Evolutionary conservation across 805 yeast genomes (phyloP), one percentile per base, ranked within the genome.

Genomic region (Debaryomyces prosopidis): DNA sequence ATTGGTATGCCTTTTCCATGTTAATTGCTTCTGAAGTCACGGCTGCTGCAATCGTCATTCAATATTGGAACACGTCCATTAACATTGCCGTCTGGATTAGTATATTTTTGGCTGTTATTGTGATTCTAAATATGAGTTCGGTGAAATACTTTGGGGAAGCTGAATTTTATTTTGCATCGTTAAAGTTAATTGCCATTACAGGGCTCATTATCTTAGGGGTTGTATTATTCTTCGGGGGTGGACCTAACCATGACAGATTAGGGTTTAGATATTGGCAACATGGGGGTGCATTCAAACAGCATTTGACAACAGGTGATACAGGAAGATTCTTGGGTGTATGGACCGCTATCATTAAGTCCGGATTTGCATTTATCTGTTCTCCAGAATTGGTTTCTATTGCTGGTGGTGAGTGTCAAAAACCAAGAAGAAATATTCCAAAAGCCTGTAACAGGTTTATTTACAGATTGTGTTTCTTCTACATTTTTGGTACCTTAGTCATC

Each of bases 301-400:
- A 81, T 53, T 54, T 79, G 42, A 65, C 69, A 1, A 58, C 55
- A 7, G 89, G 89, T 19, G 61, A 66, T 45, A 75, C 85, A 23
- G 90, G 89, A 38, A 75, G 75, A 49, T 83, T 85, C 61, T 65
- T 81, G 27, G 88, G 85, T 12, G 72, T 82, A 44, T 81, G 84
- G 80, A 77, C 81, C 12, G 82, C 79, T 43, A 68, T 84, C 40
- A 77, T 82, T 51, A 81, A 80, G 55, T 81, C 85, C 34, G 88
- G 83, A 12, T 84, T 82, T 53, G 80, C 87, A 3, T 83, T 82
- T 58, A 79, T 83, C 50, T 71, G 81, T 40, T 66, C 84, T 19
- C 87, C 87, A 14, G 89, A 84, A 66, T 69, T 84, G 54, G 73
- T 84, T 40, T 81, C 88, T 5, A 82, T 90, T 15, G 94, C 96